A percentile compares a stretch with the other conserved stretches of the same genome.
phyloP scores from a whole-genome alignment of 306 rosid genomes.

The Herpetospermum pedunculosum region DNA sequence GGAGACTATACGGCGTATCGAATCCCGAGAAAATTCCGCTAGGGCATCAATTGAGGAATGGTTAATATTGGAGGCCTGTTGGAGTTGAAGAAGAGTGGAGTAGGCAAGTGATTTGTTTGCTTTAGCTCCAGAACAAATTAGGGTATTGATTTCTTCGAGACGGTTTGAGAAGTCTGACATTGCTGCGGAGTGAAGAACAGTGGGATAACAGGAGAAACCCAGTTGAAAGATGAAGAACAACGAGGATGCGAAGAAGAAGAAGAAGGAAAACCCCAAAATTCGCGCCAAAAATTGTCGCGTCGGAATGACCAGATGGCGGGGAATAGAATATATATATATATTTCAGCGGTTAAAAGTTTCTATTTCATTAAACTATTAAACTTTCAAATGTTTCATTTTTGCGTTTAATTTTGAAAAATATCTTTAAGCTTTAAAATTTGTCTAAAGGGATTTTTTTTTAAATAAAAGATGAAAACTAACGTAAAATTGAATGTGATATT shows the following conservation, averaged over 20 bases:
- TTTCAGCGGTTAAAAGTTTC: too few relatives aligned
- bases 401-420: too few relatives aligned
- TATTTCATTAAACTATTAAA: too few relatives aligned
- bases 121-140: slow-evolving; percentile 29
- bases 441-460: too few relatives aligned
- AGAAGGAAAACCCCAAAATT: background rate
- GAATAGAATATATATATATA: background rate
- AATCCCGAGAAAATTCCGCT: slow-evolving; percentile 20
- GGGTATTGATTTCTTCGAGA: slow-evolving; percentile 29
- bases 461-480: too few relatives aligned
- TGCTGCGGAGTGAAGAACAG: background rate
- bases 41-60: slow-evolving; percentile 38
- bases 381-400: too few relatives aligned
- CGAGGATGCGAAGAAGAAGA: too few relatives aligned
- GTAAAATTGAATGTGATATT: too few relatives aligned
- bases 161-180: slow-evolving; percentile 37
- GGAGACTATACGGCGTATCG: slow-evolving; percentile 24
- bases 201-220: background rate
- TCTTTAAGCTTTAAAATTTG: too few relatives aligned
- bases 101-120: slow-evolving; percentile 41
- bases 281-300: background rate
- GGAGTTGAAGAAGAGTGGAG: slow-evolving; percentile 52
- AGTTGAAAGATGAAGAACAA: background rate
- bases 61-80: slow-evolving; percentile 30
- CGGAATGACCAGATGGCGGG: background rate